Percentiles rank a stretch among this genome's conserved stretches.
phyloP scores from a whole-genome alignment of 495 filamentous ascomycete genomes.

The Neurospora sp. region DNA sequence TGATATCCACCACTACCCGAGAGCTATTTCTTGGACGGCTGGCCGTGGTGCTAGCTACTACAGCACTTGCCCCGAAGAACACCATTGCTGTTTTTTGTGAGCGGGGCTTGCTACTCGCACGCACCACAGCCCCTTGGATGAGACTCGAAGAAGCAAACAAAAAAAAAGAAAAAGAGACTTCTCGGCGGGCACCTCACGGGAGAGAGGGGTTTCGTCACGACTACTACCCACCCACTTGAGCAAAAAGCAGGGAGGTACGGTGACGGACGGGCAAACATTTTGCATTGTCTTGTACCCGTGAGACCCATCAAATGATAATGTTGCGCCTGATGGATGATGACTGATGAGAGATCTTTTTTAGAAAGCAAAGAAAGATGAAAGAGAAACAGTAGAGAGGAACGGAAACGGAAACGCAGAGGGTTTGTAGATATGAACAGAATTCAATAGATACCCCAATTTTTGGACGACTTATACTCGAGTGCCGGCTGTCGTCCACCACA shows the following conservation, averaged over 20 bases:
- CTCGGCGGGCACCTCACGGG: not conserved
- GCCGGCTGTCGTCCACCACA: not conserved
- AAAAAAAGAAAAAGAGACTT: not conserved
- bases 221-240: not conserved
- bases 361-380: not conserved
- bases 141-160: not conserved
- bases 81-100: not conserved
- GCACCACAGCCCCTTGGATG: not conserved
- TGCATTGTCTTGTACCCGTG: not conserved
- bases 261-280: not conserved
- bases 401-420: not conserved
- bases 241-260: not conserved
- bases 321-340: conserved; percentile 8
- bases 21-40: not conserved
- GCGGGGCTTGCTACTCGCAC: not conserved
- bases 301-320: not conserved
- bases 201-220: not conserved
- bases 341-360: conserved; percentile 12
- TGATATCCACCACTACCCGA: not conserved
- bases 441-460: conserved; percentile 27
- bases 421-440: conserved; percentile 19
- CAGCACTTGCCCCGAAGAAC: not conserved
- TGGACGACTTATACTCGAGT: conserved; percentile 19
- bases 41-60: not conserved
- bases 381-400: not conserved